phyloP scores from a whole-genome alignment of 352 stramenopile species.

The Phytophthora ohioensis region DNA sequence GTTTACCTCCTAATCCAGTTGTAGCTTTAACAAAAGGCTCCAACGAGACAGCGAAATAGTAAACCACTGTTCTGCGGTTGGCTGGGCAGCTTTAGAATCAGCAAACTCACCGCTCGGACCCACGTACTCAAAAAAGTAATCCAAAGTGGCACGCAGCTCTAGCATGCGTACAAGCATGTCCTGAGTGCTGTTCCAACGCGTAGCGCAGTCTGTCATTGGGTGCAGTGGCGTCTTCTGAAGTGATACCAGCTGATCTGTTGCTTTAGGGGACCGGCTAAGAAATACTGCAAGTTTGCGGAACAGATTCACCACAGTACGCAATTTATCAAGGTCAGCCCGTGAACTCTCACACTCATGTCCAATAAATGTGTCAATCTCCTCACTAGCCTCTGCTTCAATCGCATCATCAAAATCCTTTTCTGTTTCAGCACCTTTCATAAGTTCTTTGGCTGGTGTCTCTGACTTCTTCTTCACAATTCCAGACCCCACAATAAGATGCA shows the following conservation, averaged over 20 bases:
- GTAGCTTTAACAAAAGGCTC: conserved; percentile 1
- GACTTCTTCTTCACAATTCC: conserved; percentile 13
- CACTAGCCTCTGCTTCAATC: background rate
- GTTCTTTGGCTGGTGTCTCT: background rate
- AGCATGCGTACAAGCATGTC: conserved; percentile 2
- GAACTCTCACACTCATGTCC: background rate
- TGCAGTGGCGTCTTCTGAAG: background rate
- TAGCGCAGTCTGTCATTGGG: background rate
- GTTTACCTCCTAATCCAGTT: background rate
- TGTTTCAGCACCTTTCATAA: background rate
- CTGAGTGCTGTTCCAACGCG: conserved; percentile 8
- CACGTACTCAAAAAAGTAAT: background rate
- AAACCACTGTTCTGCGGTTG: conserved; percentile 7
- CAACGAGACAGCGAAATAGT: background rate
- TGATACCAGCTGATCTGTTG: background rate
- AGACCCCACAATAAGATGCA: background rate
- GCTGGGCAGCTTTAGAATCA: background rate
- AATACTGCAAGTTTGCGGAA: background rate
- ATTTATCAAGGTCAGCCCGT: background rate
- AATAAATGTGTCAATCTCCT: conserved; percentile 9
- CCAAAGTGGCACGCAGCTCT: background rate
- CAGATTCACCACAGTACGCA: background rate
- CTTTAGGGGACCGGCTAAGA: conserved; percentile 5
- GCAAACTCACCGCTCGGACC: background rate
- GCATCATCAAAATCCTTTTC: background rate